Conservation (phyloP, 179 eudicot species). For the Silene noctiflora region DNA sequence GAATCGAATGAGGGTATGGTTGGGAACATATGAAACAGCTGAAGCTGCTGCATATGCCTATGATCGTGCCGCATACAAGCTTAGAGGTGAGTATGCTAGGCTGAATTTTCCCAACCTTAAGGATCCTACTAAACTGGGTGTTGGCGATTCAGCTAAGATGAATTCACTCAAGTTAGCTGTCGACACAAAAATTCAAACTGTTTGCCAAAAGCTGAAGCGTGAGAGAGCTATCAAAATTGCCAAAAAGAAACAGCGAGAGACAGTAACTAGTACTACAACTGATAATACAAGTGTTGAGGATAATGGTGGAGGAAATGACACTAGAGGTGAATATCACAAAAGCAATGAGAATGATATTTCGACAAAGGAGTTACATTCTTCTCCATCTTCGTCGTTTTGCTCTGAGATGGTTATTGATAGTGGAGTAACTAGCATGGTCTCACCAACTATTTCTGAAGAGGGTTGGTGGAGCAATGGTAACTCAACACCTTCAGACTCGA, state of each 20-base stretch:
- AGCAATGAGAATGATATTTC: conserved; percentile 25
- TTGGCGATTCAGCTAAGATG: conserved; percentile 42
- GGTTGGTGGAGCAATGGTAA: conserved; percentile 42
- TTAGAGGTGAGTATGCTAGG: conserved; percentile 75
- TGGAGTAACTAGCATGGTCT: conserved; percentile 30
- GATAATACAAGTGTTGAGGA: neutral
- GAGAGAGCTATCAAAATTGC: conserved; percentile 38
- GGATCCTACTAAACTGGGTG: conserved; percentile 46
- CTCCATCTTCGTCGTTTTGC: conserved; percentile 33
- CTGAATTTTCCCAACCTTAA: conserved; percentile 69
- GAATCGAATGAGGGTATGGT: conserved; percentile 79
- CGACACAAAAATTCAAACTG: conserved; percentile 72
- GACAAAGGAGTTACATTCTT: conserved; percentile 22
- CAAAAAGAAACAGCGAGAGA: conserved; percentile 37
- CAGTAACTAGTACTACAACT: neutral
- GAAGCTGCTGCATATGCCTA: conserved; percentile 85
- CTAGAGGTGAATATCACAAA: neutral
- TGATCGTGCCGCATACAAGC: conserved; percentile 83
- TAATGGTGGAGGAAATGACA: conserved; percentile 1
- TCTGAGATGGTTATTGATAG: conserved; percentile 31
- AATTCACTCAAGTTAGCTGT: conserved; percentile 57
- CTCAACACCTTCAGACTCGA: conserved; percentile 41
- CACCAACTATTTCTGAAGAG: conserved; percentile 49
- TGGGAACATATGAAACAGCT: conserved; percentile 78
- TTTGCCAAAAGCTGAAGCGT: conserved; percentile 56